Conservation (phyloP, 257 asterid species). For the Nicotiana tomentosiformis region DNA sequence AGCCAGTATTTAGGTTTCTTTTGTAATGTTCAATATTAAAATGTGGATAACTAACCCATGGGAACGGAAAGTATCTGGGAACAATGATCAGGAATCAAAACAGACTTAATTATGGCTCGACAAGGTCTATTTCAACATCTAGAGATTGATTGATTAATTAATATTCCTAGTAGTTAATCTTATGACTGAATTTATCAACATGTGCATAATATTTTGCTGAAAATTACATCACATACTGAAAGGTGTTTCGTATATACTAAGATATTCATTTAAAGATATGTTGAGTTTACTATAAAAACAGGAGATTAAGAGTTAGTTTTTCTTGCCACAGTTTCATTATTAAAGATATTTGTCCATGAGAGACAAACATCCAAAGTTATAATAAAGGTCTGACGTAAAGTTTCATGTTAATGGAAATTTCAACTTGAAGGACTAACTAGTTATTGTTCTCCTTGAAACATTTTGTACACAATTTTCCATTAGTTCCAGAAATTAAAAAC, state of each 20-base stretch:
- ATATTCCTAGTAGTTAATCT: background rate
- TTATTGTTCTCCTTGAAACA: background rate
- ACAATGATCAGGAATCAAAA: no score
- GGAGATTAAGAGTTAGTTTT: background rate
- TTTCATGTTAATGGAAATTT: background rate
- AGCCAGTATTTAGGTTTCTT: background rate
- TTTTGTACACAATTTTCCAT: no score
- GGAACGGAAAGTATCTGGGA: background rate
- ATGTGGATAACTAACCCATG: no score
- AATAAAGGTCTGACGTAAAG: background rate
- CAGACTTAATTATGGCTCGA: background rate
- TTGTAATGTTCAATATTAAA: no score
- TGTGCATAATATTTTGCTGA: background rate
- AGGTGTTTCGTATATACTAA: background rate
- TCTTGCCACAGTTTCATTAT: background rate
- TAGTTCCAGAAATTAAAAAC: background rate
- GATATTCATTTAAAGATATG: background rate
- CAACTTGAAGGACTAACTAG: background rate
- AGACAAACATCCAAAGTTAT: background rate
- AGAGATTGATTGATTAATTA: background rate
- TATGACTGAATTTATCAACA: background rate
- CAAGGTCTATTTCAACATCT: background rate
- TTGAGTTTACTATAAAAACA: background rate
- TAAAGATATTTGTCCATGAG: background rate
- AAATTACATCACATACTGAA: background rate